Evolutionary conservation across 495 filamentous ascomycete genomes (phyloP).

Genomic region (Penicillium flavigenum): DNA sequence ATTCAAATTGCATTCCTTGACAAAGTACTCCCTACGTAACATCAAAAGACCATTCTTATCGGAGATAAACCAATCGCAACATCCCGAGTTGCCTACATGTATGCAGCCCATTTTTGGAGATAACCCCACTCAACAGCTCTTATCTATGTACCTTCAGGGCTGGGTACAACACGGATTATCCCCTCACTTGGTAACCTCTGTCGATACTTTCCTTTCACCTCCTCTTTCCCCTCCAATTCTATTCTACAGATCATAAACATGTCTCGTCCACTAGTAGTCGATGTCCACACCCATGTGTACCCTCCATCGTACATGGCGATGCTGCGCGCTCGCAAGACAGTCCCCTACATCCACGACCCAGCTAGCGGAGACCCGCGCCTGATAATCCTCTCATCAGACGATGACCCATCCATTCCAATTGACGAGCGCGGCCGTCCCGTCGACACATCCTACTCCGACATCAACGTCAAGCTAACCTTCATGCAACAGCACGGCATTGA

Average conservation of each 20-base stretch:
- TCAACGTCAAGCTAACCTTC: slow-evolving; percentile 73
- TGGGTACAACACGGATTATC: not conserved
- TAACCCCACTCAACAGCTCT: too few species aligned
- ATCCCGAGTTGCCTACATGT: too few species aligned
- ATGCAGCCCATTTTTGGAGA: too few species aligned
- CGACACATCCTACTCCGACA: slow-evolving; percentile 70
- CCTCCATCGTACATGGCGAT: slow-evolving; percentile 79
- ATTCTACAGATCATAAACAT: slow-evolving; percentile 18
- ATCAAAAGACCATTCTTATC: too few species aligned
- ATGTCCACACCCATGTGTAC: slow-evolving; percentile 96
- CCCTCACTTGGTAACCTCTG: slow-evolving; percentile 5
- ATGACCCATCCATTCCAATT: slow-evolving; percentile 54
- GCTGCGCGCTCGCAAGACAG: slow-evolving; percentile 68
- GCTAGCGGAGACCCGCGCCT: slow-evolving; percentile 59
- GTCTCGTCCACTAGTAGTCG: slow-evolving; percentile 57
- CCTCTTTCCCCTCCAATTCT: not conserved
- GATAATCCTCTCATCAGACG: slow-evolving; percentile 71
- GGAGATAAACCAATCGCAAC: too few species aligned
- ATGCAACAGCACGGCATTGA: slow-evolving; percentile 83
- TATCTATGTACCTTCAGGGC: too few species aligned
- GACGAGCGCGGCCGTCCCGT: slow-evolving; percentile 65
- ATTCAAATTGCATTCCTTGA: too few species aligned
- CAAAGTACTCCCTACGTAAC: too few species aligned
- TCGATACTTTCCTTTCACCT: not conserved
- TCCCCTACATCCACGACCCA: slow-evolving; percentile 79